Base-by-base conservation (phyloP, 2,329 filamentous ascomycete species). In the Endoconidiophora polonica region DNA sequence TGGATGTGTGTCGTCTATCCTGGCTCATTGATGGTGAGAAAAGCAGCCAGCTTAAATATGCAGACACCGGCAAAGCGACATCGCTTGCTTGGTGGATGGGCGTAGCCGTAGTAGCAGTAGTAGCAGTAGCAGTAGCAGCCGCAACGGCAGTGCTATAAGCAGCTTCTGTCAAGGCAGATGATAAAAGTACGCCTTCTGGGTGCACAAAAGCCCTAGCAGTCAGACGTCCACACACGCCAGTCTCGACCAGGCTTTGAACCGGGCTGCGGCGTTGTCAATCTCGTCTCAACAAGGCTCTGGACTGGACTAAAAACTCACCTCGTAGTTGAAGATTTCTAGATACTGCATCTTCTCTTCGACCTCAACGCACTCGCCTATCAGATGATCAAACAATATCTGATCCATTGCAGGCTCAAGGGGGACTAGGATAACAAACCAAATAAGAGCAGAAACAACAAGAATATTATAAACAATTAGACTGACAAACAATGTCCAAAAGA, bases 261-360 rank as follows among this genome's bases (percentile, higher is more conserved):
- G 36, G 24, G 20, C 20, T 43, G 40, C 20, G 20, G 24, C 20
- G 40, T 24, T 24, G 10, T 22, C 40, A 42, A 42, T 16, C 20
- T 9, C n/a, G 20, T 24, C 12, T 20, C 20, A 22, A 18, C 20
- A 40, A 40, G 20, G 20, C 20, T 22, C 40, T 22, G 20, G 20
- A 24, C 18, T 43, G 20, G 40, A 14, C 40, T 20, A 26, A 9
- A 49, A 43, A 52, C 49, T 44, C 26, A 47, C 51, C 46, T 49
- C 46, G 56, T 76, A 78, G 56, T 77, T 78, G 57, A 75, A 68
- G 37, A 77, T 73, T 59, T 78, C 72, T 22, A 78, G 55, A 58
- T 75, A 79, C 55, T 64, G 68, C 16, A 73, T 77, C 49, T 62
- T 62, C 60, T 79, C 75, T 3, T 61, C 54, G 44, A 77, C 70